Evolutionary conservation across 768 basidiomycete genomes (phyloP).

Genomic region (Astraeus odoratus): DNA sequence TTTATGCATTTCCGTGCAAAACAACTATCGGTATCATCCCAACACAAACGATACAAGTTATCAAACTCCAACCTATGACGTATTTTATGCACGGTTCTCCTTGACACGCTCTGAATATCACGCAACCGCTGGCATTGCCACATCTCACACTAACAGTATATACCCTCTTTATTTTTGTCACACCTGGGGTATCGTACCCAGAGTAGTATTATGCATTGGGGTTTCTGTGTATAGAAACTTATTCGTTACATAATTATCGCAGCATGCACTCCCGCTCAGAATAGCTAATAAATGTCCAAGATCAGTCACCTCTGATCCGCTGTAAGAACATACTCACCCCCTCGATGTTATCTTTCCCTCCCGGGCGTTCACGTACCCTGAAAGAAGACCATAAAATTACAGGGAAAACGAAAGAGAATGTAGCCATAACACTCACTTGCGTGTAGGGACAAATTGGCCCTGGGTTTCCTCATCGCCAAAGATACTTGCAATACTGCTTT

Average conservation of each 20-base stretch:
- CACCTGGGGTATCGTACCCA: too few species aligned
- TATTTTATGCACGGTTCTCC: too few species aligned
- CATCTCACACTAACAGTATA: too few species aligned
- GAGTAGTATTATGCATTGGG: too few species aligned
- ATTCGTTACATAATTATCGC: not conserved
- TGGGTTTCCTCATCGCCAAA: constrained; percentile 37
- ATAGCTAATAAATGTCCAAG: constrained; percentile 20
- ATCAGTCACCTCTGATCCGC: not conserved
- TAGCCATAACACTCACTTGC: constrained; percentile 46
- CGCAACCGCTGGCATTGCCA: too few species aligned
- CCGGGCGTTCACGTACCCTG: constrained; percentile 64
- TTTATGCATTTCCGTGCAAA: too few species aligned
- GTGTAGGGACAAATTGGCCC: constrained; percentile 60
- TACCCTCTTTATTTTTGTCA: too few species aligned
- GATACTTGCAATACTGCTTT: constrained; percentile 26
- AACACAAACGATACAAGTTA: too few species aligned
- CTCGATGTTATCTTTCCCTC: constrained; percentile 56
- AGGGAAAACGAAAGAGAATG: not conserved
- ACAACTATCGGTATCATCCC: too few species aligned
- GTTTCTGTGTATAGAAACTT: too few species aligned
- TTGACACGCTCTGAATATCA: too few species aligned
- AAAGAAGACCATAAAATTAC: not conserved
- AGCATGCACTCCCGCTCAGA: constrained; percentile 12
- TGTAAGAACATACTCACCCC: constrained; percentile 22
- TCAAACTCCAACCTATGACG: too few species aligned